Base-by-base conservation (phyloP, 805 yeast species). In the Jamesozyma hellenica region DNA sequence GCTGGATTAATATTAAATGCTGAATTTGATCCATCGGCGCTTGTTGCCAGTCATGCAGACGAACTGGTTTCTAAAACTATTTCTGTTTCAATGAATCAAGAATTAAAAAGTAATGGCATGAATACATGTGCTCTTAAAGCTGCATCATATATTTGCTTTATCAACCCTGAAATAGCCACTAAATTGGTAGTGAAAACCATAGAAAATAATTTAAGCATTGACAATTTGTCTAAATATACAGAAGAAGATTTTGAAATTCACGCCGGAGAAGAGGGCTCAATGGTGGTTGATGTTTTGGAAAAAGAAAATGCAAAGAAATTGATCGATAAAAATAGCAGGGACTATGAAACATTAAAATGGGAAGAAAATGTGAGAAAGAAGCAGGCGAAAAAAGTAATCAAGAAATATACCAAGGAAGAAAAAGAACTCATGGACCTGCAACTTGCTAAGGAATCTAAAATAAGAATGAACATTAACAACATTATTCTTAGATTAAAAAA, bases 331-430 rank as follows among this genome's bases (percentile, higher is more conserved):
- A 84, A 84, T 55, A 65, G 84, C 1, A 87, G 79, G 54, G 95
- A 87, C 52, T 85, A 85, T 51, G 94, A 82, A 51, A 82, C 88
- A 2, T 64, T 74, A 43, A 77, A 84, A 57, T 90, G 97, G 97
- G 98, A 92, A 55, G 87, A 80, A 49, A 73, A 74, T 38, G 72
- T 92, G 26, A 75, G 90, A 51, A 76, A 77, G 46, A 90, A 86
- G 52, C 67, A 87, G 28, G 78, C 81, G 1, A 68, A 69, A 39
- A 72, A 45, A 49, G 55, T n/a, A 53, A 42, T 39, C 11, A 78
- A 71, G 60, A 82, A 82, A 52, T 65, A 79, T 31, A 71, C 94
- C 3, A 80, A 77, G 47, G 96, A 88, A 53, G 95, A 92, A 43
- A 82, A 76, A 45, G 64, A 53, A 0, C 55, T 73, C 38, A 78